phyloP scores from a whole-genome alignment of 768 basidiomycete species.

The Tricholoma sp. region DNA sequence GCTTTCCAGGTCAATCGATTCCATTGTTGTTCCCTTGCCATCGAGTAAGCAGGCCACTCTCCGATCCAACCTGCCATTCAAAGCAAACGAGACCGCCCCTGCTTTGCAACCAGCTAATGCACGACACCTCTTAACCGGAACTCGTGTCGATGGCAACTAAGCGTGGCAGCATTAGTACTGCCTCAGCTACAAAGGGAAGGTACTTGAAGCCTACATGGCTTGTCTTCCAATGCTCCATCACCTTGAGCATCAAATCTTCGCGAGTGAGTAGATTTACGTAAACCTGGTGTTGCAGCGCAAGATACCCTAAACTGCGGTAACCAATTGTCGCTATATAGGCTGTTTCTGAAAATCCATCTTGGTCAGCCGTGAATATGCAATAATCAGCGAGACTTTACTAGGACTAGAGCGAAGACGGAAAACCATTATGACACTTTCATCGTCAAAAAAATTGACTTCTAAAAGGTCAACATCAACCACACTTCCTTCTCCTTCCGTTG shows the following conservation, averaged over 20 bases:
- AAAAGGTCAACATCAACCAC: constrained; percentile 45
- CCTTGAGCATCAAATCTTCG: constrained; percentile 61
- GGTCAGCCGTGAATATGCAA: constrained; percentile 22
- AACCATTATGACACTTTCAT: constrained; percentile 60
- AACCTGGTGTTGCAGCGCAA: constrained; percentile 39
- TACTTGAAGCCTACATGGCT: constrained; percentile 52
- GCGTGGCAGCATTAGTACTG: constrained; percentile 27
- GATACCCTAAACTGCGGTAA: constrained; percentile 59
- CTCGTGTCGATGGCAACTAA: constrained; percentile 45
- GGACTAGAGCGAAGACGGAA: constrained; percentile 37
- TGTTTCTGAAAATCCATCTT: constrained; percentile 39
- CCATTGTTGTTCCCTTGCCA: constrained; percentile 53
- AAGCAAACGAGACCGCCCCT: constrained; percentile 54
- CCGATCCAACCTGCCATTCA: constrained; percentile 73
- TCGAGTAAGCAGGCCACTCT: constrained; percentile 74
- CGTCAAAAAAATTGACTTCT: constrained; percentile 77
- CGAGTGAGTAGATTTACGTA: constrained; percentile 53
- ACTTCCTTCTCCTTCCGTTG: constrained; percentile 32
- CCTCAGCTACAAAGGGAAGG: constrained; percentile 18
- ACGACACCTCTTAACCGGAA: constrained; percentile 54
- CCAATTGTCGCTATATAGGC: constrained; percentile 58
- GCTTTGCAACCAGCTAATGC: constrained; percentile 45
- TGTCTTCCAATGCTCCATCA: constrained; percentile 50
- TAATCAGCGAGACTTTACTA: background rate
- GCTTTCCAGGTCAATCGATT: constrained; percentile 75